Evolutionary conservation across 352 stramenopile species (phyloP).

Genomic region (Peronospora destructor): DNA sequence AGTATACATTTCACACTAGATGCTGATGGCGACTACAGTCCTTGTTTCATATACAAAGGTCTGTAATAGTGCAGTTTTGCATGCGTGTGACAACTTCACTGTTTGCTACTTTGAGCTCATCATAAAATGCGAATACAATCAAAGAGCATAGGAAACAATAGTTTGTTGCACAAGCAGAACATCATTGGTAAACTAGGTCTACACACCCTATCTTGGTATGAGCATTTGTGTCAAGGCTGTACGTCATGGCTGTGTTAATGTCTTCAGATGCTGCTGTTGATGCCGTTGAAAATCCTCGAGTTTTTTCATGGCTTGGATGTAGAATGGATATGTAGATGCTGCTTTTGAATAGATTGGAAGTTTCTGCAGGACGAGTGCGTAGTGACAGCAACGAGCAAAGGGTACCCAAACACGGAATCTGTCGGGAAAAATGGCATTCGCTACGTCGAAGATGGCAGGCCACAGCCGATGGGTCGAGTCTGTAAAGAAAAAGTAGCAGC

Average conservation of each 20-base stretch:
- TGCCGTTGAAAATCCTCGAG: conserved; percentile 46
- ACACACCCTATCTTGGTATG: no score
- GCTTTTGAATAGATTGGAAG: conserved; percentile 21
- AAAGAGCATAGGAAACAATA: no score
- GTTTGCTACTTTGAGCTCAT: no score
- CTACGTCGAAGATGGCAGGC: conserved; percentile 48
- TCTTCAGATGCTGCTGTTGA: conserved; percentile 36
- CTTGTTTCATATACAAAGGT: no score
- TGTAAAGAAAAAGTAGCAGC: conserved; percentile 56
- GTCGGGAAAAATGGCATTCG: conserved; percentile 17
- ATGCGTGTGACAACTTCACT: no score
- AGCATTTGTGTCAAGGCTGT: no score
- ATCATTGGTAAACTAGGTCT: no score
- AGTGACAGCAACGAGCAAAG: conserved; percentile 51
- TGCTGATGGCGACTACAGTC: no score
- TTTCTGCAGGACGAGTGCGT: conserved; percentile 61
- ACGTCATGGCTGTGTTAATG: conserved; percentile 7
- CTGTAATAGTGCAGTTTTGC: no score
- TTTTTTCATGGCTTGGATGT: conserved; percentile 32
- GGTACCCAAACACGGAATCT: conserved; percentile 52
- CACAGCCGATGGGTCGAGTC: conserved; percentile 70
- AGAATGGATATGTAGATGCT: conserved; percentile 35
- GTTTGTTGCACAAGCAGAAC: no score
- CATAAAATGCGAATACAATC: no score
- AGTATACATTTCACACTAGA: no score